phyloP scores from a whole-genome alignment of 192 early-diverging fungal species.

The Coemansia sp. region DNA sequence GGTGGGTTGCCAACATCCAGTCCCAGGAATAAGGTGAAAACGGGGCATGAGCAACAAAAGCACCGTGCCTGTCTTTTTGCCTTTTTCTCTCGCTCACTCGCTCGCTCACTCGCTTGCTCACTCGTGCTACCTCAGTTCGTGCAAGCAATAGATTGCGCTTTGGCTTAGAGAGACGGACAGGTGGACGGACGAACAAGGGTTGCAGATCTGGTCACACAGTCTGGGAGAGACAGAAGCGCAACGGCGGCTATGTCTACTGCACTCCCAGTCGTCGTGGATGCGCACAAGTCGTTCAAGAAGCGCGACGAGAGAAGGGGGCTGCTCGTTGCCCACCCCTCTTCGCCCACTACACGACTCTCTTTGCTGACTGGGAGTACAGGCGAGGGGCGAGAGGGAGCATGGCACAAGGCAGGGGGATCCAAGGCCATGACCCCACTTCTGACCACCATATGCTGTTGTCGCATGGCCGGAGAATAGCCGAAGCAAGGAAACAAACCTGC shows the following conservation, averaged over 20 bases:
- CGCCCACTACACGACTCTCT: neutral
- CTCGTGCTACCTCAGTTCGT: neutral
- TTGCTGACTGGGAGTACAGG: neutral
- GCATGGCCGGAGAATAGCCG: neutral
- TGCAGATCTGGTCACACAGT: neutral
- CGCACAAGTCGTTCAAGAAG: neutral
- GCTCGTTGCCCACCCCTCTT: neutral
- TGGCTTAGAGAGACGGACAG: neutral
- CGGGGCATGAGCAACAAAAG: neutral
- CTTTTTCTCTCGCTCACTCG: neutral
- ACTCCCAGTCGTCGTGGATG: neutral
- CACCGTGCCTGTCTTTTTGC: neutral
- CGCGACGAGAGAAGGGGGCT: neutral
- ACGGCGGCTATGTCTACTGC: neutral
- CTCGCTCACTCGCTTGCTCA: neutral
- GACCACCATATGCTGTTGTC: neutral
- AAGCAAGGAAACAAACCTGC: neutral
- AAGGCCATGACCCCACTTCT: neutral
- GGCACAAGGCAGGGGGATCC: neutral
- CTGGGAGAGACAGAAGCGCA: neutral
- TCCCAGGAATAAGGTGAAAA: slow-evolving; percentile 1
- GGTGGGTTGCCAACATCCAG: slow-evolving; percentile 10
- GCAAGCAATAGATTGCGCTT: neutral
- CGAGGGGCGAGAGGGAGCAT: neutral
- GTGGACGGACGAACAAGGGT: neutral